Conservation (phyloP, 73 alveolate species). For the Uronychia setigera region DNA sequence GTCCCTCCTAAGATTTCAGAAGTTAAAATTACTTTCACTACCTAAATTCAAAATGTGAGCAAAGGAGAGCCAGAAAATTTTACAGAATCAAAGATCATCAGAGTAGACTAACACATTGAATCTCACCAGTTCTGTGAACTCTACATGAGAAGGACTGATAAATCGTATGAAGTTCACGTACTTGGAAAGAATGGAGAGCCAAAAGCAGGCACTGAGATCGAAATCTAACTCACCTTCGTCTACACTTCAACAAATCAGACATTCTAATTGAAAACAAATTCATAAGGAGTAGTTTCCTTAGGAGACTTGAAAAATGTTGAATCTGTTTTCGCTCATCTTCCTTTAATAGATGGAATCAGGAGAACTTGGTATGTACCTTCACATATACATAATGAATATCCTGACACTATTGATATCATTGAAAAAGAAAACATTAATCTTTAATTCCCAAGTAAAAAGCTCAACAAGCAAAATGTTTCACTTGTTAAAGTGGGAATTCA, state of each 20-base stretch:
- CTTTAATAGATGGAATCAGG: background rate
- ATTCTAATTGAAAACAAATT: constrained; percentile 41
- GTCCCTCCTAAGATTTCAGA: constrained; percentile 26
- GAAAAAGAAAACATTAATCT: constrained; percentile 62
- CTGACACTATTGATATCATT: constrained; percentile 57
- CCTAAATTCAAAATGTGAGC: constrained; percentile 1
- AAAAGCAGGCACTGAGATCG: background rate
- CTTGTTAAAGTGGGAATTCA: background rate
- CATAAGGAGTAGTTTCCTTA: constrained; percentile 67
- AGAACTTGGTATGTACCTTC: constrained; percentile 3
- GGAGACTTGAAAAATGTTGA: constrained; percentile 57
- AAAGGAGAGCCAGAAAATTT: background rate
- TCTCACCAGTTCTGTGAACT: constrained; percentile 10
- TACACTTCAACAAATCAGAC: constrained; percentile 1
- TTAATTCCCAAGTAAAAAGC: constrained; percentile 7
- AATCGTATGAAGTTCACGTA: constrained; percentile 13
- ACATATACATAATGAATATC: constrained; percentile 34
- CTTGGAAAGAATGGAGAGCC: constrained; percentile 69
- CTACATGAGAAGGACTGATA: constrained; percentile 17
- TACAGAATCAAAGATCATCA: background rate
- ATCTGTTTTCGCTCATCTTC: background rate
- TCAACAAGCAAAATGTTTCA: background rate
- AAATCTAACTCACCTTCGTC: background rate
- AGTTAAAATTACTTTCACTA: constrained; percentile 6
- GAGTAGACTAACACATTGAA: background rate